phyloP scores from a whole-genome alignment of 163 green algal species.

The Scenedesmus sp. region DNA sequence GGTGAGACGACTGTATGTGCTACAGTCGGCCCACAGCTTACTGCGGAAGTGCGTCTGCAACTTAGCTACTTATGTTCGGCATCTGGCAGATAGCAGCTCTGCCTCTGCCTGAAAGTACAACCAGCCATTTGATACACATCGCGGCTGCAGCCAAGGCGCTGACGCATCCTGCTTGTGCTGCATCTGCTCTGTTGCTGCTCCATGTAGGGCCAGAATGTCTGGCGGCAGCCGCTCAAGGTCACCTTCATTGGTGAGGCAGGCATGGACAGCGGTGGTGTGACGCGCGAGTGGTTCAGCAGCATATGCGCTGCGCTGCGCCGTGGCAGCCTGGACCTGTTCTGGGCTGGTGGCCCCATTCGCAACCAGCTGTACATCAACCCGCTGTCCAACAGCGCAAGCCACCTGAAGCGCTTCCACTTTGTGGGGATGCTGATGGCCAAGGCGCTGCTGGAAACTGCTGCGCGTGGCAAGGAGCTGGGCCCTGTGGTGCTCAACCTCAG shows the following conservation, averaged over 20 bases:
- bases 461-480: slow-evolving; percentile 67
- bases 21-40: too few species aligned
- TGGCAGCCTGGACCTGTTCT: slow-evolving; percentile 72
- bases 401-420: slow-evolving; percentile 58
- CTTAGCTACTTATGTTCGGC: background rate
- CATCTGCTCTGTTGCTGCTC: background rate
- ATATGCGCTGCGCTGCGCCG: slow-evolving; percentile 69
- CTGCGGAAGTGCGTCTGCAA: background rate
- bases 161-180: background rate
- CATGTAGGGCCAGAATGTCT: slow-evolving; percentile 64
- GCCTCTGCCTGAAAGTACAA: background rate
- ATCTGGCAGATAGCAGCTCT: background rate
- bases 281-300: slow-evolving; percentile 73
- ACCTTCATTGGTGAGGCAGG: slow-evolving; percentile 74
- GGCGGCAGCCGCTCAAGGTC: slow-evolving; percentile 73
- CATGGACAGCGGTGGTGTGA: slow-evolving; percentile 76
- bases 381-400: slow-evolving; percentile 47
- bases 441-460: slow-evolving; percentile 50
- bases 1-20: slow-evolving; percentile 8
- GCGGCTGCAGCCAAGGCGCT: background rate
- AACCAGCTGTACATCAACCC: slow-evolving; percentile 60
- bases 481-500: slow-evolving; percentile 74
- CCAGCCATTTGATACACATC: background rate
- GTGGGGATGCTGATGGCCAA: slow-evolving; percentile 57
- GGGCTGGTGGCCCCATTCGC: slow-evolving; percentile 51